phyloP scores from a whole-genome alignment of 2,329 filamentous ascomycete species.

The Epichloe hybrida region DNA sequence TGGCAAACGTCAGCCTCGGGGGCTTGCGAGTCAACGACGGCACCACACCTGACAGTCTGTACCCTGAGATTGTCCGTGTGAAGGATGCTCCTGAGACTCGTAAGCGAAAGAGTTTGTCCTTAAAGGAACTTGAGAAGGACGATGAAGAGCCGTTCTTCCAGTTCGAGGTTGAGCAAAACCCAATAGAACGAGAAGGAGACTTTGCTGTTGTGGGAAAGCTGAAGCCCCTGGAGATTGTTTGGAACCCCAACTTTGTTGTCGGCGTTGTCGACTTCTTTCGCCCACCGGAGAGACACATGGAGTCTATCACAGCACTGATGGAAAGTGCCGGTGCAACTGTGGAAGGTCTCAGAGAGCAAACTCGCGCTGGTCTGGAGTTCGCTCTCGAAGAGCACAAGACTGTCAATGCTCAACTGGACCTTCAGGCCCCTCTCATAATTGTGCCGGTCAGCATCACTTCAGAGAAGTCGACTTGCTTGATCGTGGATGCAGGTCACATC shows the following conservation, averaged over 20 bases:
- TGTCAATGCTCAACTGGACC: constrained; percentile 86
- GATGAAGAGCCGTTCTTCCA: constrained; percentile 74
- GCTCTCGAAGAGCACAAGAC: constrained; percentile 96
- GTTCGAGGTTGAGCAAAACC: constrained; percentile 86
- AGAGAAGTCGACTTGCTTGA: constrained; percentile 71
- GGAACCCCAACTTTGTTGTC: constrained; percentile 87
- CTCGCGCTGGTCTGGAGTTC: constrained; percentile 87
- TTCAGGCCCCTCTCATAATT: constrained; percentile 92
- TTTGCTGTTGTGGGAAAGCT: constrained; percentile 81
- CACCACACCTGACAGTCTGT: constrained; percentile 80
- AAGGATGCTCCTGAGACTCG: constrained; percentile 60
- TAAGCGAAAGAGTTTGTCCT: constrained; percentile 34
- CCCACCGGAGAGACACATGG: constrained; percentile 93
- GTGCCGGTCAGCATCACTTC: constrained; percentile 84
- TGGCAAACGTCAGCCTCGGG: constrained; percentile 85
- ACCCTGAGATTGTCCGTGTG: constrained; percentile 88
- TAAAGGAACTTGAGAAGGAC: constrained; percentile 38
- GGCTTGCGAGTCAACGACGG: constrained; percentile 92
- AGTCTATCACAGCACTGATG: constrained; percentile 91
- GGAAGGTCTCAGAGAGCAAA: constrained; percentile 88
- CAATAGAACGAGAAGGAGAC: constrained; percentile 83
- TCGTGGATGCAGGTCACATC: constrained; percentile 91
- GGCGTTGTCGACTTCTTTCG: constrained; percentile 92
- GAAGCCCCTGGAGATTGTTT: constrained; percentile 92
- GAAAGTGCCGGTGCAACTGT: constrained; percentile 92